phyloP scores from a whole-genome alignment of 441 rosid species.

The Pelargonium fulgidum region DNA sequence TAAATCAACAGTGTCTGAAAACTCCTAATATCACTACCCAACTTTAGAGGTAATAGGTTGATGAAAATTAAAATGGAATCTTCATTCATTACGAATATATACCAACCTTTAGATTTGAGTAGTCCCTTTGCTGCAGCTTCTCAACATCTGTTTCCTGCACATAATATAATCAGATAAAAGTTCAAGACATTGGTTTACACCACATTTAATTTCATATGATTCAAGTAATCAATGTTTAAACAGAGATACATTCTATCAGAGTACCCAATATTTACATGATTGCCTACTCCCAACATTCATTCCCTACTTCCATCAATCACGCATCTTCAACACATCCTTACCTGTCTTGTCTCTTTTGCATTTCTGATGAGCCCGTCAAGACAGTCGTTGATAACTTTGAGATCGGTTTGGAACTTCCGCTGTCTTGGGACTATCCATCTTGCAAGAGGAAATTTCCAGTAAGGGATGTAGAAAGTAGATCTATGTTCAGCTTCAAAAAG shows the following conservation, averaged over 20 bases:
- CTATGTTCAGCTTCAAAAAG: slow-evolving; percentile 98
- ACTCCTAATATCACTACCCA: slow-evolving; percentile 1
- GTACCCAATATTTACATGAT: neutral
- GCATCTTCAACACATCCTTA: slow-evolving; percentile 17
- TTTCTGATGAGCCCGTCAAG: slow-evolving; percentile 86
- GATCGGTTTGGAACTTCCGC: slow-evolving; percentile 70
- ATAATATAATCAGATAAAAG: slow-evolving; percentile 16
- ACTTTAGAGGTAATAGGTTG: slow-evolving; percentile 4
- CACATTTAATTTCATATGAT: neutral
- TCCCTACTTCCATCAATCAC: neutral
- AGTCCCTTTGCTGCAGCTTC: slow-evolving; percentile 84
- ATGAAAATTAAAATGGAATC: neutral
- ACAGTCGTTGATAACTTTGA: slow-evolving; percentile 80
- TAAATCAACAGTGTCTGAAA: neutral
- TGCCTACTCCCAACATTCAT: neutral
- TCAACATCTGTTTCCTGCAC: slow-evolving; percentile 88
- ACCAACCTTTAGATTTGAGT: slow-evolving; percentile 63
- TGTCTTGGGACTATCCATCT: slow-evolving; percentile 91
- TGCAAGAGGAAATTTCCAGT: slow-evolving; percentile 89
- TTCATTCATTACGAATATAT: slow-evolving; percentile 9
- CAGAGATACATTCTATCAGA: neutral
- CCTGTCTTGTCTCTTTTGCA: slow-evolving; percentile 92
- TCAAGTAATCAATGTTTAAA: neutral
- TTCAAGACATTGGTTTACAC: neutral
- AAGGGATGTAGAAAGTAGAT: slow-evolving; percentile 93